Evolutionary conservation across 2,329 filamentous ascomycete genomes (phyloP).

Genomic region (Volutella citrinella): DNA sequence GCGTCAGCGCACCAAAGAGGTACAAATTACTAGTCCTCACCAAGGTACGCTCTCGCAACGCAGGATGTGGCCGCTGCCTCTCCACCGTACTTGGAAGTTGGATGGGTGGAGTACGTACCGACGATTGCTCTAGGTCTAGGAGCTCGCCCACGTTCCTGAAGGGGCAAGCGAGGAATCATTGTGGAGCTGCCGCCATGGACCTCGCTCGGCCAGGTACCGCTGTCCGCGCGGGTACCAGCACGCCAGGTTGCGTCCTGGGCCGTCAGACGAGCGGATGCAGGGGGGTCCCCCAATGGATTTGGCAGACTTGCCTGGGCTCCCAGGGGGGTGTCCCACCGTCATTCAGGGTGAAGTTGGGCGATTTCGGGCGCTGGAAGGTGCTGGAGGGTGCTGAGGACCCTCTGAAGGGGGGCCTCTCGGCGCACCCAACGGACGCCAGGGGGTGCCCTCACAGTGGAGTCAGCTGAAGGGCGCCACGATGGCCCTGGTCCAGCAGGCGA

Average conservation of each 20-base stretch:
- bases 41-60: too few relatives aligned
- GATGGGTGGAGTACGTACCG: too few relatives aligned
- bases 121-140: too few relatives aligned
- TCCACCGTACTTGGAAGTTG: too few relatives aligned
- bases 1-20: too few relatives aligned
- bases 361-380: not conserved
- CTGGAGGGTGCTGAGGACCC: slow-evolving; percentile 1
- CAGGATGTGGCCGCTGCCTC: too few relatives aligned
- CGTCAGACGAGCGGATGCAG: slow-evolving; percentile 9
- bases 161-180: slow-evolving; percentile 21
- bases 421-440: not conserved
- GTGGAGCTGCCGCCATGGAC: slow-evolving; percentile 15
- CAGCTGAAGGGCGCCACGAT: slow-evolving; percentile 28
- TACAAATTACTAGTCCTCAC: too few relatives aligned
- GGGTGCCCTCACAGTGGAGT: slow-evolving; percentile 17
- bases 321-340: not conserved
- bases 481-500: slow-evolving; percentile 20
- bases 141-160: slow-evolving; percentile 25
- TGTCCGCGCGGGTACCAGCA: slow-evolving; percentile 5
- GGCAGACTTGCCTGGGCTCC: not conserved
- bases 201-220: slow-evolving; percentile 11
- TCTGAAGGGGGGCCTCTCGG: slow-evolving; percentile 6
- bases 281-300: slow-evolving; percentile 1
- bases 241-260: slow-evolving; percentile 5
- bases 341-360: not conserved